Evolutionary conservation across 179 eudicot species (phyloP).

Genomic region (Patellifolia procumbens): DNA sequence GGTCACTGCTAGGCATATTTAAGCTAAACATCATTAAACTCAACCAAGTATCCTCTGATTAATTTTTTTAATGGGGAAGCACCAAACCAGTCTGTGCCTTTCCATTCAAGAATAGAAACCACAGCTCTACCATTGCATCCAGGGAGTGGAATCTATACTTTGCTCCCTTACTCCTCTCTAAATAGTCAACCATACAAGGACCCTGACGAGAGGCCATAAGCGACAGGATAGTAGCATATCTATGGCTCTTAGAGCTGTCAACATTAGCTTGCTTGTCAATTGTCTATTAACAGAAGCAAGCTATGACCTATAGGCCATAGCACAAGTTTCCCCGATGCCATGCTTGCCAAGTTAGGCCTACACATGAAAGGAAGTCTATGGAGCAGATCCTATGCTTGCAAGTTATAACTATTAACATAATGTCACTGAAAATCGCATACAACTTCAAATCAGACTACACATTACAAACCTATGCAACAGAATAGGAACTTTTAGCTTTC

Average conservation of each 20-base stretch:
- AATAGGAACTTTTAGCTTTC: neutral
- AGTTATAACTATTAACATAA: neutral
- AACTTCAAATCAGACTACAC: neutral
- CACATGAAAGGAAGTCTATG: neutral
- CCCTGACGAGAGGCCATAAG: neutral
- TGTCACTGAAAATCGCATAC: neutral
- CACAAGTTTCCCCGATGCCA: neutral
- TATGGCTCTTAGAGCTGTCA: neutral
- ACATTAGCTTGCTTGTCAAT: neutral
- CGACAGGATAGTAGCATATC: neutral
- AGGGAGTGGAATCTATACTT: neutral
- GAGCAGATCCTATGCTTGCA: neutral
- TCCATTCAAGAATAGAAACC: neutral
- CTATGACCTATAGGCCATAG: neutral
- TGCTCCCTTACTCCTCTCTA: neutral
- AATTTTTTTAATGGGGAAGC: neutral
- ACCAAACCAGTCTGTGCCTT: neutral
- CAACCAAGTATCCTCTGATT: neutral
- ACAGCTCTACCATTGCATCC: neutral
- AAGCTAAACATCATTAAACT: neutral
- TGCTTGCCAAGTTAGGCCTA: neutral
- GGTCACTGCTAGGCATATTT: neutral
- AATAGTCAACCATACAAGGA: neutral
- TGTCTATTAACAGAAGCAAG: neutral
- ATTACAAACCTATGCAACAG: neutral